Percentiles rank a stretch among this genome's conserved stretches.
Evolutionary conservation across 805 yeast genomes (phyloP).

Genomic region (Komagataella ulmi): DNA sequence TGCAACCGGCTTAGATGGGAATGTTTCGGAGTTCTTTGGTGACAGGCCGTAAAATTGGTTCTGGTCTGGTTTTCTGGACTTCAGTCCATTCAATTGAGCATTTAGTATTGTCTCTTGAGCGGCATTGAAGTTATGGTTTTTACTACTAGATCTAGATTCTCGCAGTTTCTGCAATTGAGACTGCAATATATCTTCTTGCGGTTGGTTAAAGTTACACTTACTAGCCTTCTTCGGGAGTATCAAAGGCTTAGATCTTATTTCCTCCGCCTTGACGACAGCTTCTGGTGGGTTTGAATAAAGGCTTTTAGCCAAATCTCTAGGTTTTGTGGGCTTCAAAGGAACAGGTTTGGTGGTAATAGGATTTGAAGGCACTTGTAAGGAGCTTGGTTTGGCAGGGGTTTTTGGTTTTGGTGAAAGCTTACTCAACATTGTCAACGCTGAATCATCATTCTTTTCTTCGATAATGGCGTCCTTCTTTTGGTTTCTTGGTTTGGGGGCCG

Average conservation of each 20-base stretch:
- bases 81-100: background rate
- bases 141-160: background rate
- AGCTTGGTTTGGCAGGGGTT: background rate
- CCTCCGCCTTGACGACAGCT: slow-evolving; percentile 11
- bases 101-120: background rate
- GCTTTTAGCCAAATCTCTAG: slow-evolving; percentile 8
- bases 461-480: slow-evolving; percentile 1
- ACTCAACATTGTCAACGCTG: background rate
- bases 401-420: background rate
- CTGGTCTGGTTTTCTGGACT: background rate
- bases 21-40: background rate
- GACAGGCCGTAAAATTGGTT: background rate
- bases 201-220: slow-evolving; percentile 2
- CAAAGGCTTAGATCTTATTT: slow-evolving; percentile 5
- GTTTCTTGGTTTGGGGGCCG: slow-evolving; percentile 1
- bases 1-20: background rate
- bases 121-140: background rate
- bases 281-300: slow-evolving; percentile 12
- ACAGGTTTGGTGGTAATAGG: background rate
- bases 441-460: background rate
- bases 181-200: slow-evolving; percentile 2
- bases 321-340: slow-evolving; percentile 3
- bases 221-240: background rate
- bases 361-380: slow-evolving; percentile 1
- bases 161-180: slow-evolving; percentile 1